Conservation (phyloP, 768 basidiomycete species). For the Suillus variegatus region DNA sequence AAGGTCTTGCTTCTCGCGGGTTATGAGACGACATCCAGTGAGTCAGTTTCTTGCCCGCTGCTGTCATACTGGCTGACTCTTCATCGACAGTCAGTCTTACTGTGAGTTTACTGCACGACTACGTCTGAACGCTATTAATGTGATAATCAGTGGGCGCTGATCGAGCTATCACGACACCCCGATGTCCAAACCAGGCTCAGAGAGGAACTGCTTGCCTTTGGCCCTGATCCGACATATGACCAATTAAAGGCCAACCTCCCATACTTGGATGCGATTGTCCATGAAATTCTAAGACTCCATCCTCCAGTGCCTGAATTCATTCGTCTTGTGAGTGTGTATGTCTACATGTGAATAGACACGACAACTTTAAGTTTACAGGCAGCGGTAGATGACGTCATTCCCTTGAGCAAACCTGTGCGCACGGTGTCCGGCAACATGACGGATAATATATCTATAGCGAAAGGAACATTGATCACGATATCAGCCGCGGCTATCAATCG, state of each 20-base stretch:
- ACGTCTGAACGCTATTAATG: not conserved
- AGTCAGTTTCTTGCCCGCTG: not conserved
- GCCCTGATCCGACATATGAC: not conserved
- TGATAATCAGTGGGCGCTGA: not conserved
- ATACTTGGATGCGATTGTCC: not conserved
- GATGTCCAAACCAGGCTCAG: not conserved
- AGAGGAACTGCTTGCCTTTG: not conserved
- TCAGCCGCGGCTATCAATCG: not conserved
- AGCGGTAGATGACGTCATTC: not conserved
- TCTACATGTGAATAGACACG: not conserved
- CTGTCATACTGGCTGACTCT: not conserved
- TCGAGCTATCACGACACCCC: not conserved
- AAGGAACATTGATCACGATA: not conserved
- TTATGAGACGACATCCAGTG: not conserved
- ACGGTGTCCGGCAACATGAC: not conserved
- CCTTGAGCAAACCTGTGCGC: not conserved
- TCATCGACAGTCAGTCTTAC: not conserved
- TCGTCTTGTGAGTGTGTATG: not conserved
- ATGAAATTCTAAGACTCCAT: not conserved
- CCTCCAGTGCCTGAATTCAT: not conserved
- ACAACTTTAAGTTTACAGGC: not conserved
- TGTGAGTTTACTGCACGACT: not conserved
- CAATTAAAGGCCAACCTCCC: not conserved
- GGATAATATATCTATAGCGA: not conserved
- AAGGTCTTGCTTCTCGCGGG: not conserved